Percentiles rank a stretch among this genome's conserved stretches.
phyloP scores from a whole-genome alignment of 192 early-diverging fungal species.

The Diversispora epigaea region DNA sequence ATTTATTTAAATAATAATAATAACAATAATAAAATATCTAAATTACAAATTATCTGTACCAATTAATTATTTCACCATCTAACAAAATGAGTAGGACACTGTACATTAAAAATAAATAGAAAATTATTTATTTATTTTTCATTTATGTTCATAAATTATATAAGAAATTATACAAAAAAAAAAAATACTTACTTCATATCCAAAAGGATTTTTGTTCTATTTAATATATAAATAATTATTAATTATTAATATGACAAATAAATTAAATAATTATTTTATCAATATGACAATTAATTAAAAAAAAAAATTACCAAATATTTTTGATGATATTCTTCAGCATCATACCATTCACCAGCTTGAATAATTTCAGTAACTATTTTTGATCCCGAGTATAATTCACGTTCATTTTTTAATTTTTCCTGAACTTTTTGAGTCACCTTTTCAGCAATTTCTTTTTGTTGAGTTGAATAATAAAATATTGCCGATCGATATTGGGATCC shows the following conservation, averaged over 20 bases:
- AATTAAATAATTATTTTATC: constrained; percentile 34
- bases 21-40: too few species aligned
- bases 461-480: constrained; percentile 78
- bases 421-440: constrained; percentile 66
- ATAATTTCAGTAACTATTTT: constrained; percentile 71
- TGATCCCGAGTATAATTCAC: constrained; percentile 41
- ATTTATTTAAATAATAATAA: too few species aligned
- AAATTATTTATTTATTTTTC: neutral
- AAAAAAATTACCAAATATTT: constrained; percentile 59
- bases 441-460: constrained; percentile 76
- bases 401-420: constrained; percentile 45
- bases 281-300: neutral
- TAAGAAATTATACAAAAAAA: neutral
- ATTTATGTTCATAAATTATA: neutral
- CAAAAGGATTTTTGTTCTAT: constrained; percentile 63
- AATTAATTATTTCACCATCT: constrained; percentile 36
- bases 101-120: constrained; percentile 17
- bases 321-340: constrained; percentile 85
- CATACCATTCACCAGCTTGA: constrained; percentile 69
- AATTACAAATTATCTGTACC: too few species aligned
- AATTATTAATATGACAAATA: neutral
- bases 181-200: constrained; percentile 59
- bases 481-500: constrained; percentile 88
- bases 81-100: constrained; percentile 48
- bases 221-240: neutral